phyloP scores from a whole-genome alignment of 345 rosid species.

The Abelmoschus esculentus region DNA sequence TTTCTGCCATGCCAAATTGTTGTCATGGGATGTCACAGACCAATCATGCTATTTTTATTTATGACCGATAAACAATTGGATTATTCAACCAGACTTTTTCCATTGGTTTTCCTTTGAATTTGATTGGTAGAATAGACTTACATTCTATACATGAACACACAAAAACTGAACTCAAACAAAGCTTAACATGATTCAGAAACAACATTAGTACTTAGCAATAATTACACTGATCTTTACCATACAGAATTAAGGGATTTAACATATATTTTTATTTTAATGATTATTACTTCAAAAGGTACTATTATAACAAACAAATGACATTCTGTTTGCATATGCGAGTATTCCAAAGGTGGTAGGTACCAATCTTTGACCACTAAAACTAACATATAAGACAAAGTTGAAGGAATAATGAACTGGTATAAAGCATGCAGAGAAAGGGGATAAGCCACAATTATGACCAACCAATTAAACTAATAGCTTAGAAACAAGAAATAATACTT shows the following conservation, averaged over 20 bases:
- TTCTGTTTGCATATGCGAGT: not conserved
- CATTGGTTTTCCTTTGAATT: not conserved
- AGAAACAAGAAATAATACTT: slow-evolving; percentile 54
- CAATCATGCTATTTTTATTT: not conserved
- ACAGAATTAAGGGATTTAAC: not conserved
- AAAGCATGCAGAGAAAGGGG: not conserved
- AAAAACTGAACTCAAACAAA: not conserved
- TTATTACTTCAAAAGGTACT: not conserved
- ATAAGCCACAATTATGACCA: slow-evolving; percentile 6
- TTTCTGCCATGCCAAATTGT: not conserved
- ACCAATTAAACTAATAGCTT: slow-evolving; percentile 20
- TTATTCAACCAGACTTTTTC: not conserved
- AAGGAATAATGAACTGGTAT: not conserved
- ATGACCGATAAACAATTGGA: not conserved
- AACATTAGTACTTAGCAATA: not conserved
- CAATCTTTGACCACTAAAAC: not conserved
- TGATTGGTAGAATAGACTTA: not conserved
- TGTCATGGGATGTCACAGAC: not conserved
- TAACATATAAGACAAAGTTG: not conserved
- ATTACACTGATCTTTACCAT: not conserved
- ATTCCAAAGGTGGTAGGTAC: not conserved
- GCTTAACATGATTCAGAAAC: not conserved
- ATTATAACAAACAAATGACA: not conserved
- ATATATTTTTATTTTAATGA: not conserved
- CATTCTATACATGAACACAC: not conserved